Conservation (phyloP, 345 rosid species). For the Theobroma cacao region DNA sequence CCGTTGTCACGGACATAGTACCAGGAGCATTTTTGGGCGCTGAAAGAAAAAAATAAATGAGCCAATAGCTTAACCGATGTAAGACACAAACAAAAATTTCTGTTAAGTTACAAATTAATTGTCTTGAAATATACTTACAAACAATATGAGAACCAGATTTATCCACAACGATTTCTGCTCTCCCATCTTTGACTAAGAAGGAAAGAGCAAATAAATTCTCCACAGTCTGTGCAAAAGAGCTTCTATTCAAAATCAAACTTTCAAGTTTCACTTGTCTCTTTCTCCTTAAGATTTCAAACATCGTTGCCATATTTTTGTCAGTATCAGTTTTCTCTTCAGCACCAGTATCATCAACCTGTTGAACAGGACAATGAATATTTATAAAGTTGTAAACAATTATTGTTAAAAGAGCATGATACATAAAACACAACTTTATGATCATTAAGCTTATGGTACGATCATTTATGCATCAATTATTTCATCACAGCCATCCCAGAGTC, state of each 20-base stretch:
- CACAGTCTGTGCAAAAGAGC: conserved; percentile 84
- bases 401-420: background rate
- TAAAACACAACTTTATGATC: background rate
- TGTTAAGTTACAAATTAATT: background rate
- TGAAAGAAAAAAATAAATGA: conserved; percentile 26
- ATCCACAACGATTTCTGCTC: conserved; percentile 59
- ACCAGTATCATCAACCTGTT: conserved; percentile 55
- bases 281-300: conserved; percentile 66
- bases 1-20: conserved; percentile 48
- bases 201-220: conserved; percentile 91
- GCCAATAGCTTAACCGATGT: background rate
- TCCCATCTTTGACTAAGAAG: conserved; percentile 86
- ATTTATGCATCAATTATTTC: background rate
- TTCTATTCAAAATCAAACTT: conserved; percentile 64
- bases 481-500: background rate
- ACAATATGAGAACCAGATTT: conserved; percentile 64
- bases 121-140: conserved; percentile 41
- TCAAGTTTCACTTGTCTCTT: conserved; percentile 64
- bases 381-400: background rate
- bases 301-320: conserved; percentile 67
- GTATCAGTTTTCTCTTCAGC: conserved; percentile 80
- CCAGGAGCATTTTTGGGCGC: conserved; percentile 86
- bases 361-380: background rate
- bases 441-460: background rate
- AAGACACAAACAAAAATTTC: background rate